Evolutionary conservation across 208 protist genomes (phyloP), one percentile per base, ranked within the genome.

Genomic region (Acanthamoeba castellanii): DNA sequence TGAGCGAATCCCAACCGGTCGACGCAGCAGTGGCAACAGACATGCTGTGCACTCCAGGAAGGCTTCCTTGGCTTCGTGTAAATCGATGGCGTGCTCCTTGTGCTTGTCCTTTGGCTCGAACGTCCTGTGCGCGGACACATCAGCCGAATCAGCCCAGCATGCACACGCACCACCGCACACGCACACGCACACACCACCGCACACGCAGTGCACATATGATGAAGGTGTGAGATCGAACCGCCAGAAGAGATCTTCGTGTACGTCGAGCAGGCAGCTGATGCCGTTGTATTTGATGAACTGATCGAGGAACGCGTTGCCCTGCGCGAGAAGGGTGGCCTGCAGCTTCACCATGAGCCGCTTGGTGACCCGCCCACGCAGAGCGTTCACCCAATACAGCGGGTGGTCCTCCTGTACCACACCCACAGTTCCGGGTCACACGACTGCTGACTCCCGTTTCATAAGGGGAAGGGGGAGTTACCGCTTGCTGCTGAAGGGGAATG

Each of bases 221-320:
- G 52, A 11, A 57, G 57, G 20, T 61, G 55, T 7, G 57, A 18
- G 61, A 72, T 16, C 78, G 42, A 61, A 87, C 78, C 78, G 42
- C 78, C 78, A 87, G 78, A 87, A 87, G 78, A 87, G 78, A 37
- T 87, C 50, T 87, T 87, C 78, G n/a, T 87, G 78, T 7, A 87
- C 78, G 32, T 87, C 37, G 50, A 87, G 78, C 37, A 87, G 78
- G 37, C 22, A 27, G n/a, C 47, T 87, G 25, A 87, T 87, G n/a
- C 78, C 78, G 25, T 87, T 87, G 37, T 61, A 59, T 27, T 50
- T 61, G 78, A 59, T 87, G 37, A 87, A 87, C 50, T 87, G 78
- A 34, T 59, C 78, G 42, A 87, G 22, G 47, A 50, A 87, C 27
- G 42, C 30, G 50, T 87, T 59, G 50, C 47, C 25, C 78, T 87